phyloP scores from a whole-genome alignment of 2,329 filamentous ascomycete genomes.

The Ophiosphaerella narmari region DNA sequence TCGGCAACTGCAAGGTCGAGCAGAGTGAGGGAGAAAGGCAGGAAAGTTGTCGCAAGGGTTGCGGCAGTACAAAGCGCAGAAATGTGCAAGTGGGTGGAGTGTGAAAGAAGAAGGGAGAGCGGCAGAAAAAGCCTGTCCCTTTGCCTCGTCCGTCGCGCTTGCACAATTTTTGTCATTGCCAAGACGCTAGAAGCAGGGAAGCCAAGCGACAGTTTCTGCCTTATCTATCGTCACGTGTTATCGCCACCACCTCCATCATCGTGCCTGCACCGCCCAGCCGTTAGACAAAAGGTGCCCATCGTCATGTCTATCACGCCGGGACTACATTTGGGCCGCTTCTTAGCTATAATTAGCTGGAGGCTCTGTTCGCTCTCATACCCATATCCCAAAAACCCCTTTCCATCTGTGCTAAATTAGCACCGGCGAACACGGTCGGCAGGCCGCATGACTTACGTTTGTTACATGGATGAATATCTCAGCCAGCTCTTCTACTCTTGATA shows the following conservation, averaged over 20 bases:
- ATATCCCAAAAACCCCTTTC: slow-evolving; percentile 79
- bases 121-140: slow-evolving; percentile 27
- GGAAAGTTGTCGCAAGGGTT: slow-evolving; percentile 28
- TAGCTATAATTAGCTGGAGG: not conserved
- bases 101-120: slow-evolving; percentile 22
- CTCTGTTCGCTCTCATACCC: slow-evolving; percentile 48
- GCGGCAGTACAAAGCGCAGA: slow-evolving; percentile 21
- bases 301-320: too few relatives aligned
- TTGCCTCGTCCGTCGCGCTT: slow-evolving; percentile 31
- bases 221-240: slow-evolving; percentile 11
- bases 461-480: slow-evolving; percentile 83
- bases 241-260: not conserved
- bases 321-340: not conserved
- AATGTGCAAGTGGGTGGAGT: slow-evolving; percentile 21
- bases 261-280: not conserved
- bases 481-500: slow-evolving; percentile 77
- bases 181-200: slow-evolving; percentile 22
- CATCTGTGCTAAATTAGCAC: slow-evolving; percentile 56
- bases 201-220: slow-evolving; percentile 15
- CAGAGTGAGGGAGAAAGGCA: slow-evolving; percentile 29
- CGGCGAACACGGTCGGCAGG: not conserved
- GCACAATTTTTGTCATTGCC: slow-evolving; percentile 22
- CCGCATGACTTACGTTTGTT: slow-evolving; percentile 67
- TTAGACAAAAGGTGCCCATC: too few relatives aligned
- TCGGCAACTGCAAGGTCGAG: slow-evolving; percentile 17